Evolutionary conservation across 73 alveolate genomes (phyloP).

Genomic region (Urostyla sp.): DNA sequence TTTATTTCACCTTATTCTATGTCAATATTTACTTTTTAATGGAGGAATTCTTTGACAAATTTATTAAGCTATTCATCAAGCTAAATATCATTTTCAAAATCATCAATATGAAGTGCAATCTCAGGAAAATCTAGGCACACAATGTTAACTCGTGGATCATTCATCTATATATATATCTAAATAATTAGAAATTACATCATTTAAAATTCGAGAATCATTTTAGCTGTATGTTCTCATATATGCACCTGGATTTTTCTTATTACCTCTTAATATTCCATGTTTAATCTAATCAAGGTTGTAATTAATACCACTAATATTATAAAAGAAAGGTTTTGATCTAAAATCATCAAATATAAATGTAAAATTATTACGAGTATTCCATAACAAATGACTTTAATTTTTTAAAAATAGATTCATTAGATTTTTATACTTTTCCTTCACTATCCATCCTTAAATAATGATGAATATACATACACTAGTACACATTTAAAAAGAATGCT

Average conservation of each 20-base stretch:
- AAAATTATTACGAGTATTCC: conserved; percentile 24
- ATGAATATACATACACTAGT: conserved; percentile 76
- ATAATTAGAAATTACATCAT: too few relatives aligned
- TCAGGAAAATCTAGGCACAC: conserved; percentile 61
- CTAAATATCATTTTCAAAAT: neutral
- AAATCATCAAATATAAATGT: too few relatives aligned
- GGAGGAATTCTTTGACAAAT: too few relatives aligned
- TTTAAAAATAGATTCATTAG: too few relatives aligned
- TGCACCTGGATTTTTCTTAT: conserved; percentile 62
- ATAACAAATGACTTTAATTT: conserved; percentile 2
- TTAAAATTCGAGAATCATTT: conserved; percentile 31
- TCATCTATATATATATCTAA: neutral
- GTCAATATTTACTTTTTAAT: too few relatives aligned
- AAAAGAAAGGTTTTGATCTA: conserved; percentile 60
- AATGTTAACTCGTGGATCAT: conserved; percentile 54
- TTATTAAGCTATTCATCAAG: conserved; percentile 48
- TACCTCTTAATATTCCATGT: conserved; percentile 90
- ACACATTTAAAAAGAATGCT: conserved; percentile 73
- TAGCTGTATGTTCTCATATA: conserved; percentile 22
- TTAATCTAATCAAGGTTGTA: conserved; percentile 78
- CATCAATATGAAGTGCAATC: conserved; percentile 39
- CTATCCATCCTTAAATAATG: conserved; percentile 56
- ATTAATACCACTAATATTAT: conserved; percentile 62
- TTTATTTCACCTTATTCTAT: too few relatives aligned
- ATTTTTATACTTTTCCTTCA: conserved; percentile 24